Evolutionary conservation across 1,284 basidiomycete genomes (phyloP).

Genomic region (Xerocomus amazonicus): DNA sequence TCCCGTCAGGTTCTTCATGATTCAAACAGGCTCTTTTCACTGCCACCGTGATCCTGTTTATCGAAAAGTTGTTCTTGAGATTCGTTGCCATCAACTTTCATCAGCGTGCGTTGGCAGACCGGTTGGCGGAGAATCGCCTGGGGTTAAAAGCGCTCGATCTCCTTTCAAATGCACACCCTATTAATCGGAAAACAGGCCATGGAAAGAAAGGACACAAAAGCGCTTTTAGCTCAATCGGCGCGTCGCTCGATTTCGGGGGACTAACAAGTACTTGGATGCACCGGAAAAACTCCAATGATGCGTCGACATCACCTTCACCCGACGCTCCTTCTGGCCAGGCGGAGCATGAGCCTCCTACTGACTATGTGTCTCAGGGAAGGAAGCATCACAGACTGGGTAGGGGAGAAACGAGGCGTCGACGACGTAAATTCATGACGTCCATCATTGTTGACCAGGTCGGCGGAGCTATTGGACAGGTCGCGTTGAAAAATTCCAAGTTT

Average conservation of each 20-base stretch:
- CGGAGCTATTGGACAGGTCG: conserved; percentile 66
- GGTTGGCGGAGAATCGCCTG: conserved; percentile 63
- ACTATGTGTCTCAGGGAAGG: conserved; percentile 15
- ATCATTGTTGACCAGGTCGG: conserved; percentile 72
- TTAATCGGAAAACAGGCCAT: conserved; percentile 31
- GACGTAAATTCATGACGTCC: conserved; percentile 52
- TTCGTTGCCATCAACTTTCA: conserved; percentile 79
- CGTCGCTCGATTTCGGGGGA: conserved; percentile 31
- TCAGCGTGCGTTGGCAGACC: conserved; percentile 67
- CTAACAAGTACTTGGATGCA: conserved; percentile 22
- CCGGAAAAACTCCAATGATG: conserved; percentile 26
- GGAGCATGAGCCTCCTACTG: conserved; percentile 20
- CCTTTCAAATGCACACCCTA: conserved; percentile 59
- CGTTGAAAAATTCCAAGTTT: conserved; percentile 63
- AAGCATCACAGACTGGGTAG: conserved; percentile 22
- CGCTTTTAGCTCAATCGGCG: conserved; percentile 28
- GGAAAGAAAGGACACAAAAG: conserved; percentile 37
- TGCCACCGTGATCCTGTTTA: conserved; percentile 56
- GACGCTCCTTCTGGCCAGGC: conserved; percentile 4
- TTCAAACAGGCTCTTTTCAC: conserved; percentile 58
- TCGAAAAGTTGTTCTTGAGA: conserved; percentile 68
- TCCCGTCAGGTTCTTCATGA: conserved; percentile 3
- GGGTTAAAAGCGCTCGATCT: conserved; percentile 67
- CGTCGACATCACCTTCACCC: conserved; percentile 6
- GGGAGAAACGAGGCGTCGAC: conserved; percentile 41